Conservation (phyloP, 164 flowering plant species). For the Platanus orientalis region DNA sequence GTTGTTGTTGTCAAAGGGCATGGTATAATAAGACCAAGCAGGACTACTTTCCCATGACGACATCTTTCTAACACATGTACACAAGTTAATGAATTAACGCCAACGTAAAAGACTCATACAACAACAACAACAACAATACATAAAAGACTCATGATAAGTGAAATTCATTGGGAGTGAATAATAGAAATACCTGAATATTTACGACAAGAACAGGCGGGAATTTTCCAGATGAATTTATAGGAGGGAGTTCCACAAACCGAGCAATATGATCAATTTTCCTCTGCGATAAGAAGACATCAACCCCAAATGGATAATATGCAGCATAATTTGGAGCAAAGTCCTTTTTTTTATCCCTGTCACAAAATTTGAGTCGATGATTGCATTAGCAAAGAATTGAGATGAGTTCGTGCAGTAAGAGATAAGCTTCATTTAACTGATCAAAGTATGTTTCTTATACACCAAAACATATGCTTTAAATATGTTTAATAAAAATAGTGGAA, state of each 20-base stretch:
- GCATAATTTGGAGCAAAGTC: constrained; percentile 49
- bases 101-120: not conserved
- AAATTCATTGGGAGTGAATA: constrained; percentile 5
- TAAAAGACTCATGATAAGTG: not conserved
- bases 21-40: too few species aligned
- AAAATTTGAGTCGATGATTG: not conserved
- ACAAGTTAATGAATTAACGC: not conserved
- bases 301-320: constrained; percentile 61
- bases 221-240: constrained; percentile 28
- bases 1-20: too few species aligned
- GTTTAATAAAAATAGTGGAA: not conserved
- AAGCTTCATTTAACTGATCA: not conserved
- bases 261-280: constrained; percentile 55
- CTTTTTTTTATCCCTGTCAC: constrained; percentile 62
- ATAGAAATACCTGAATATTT: constrained; percentile 47
- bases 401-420: not conserved
- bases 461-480: too few species aligned
- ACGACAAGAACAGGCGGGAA: constrained; percentile 54
- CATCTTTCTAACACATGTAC: not conserved
- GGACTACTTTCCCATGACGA: not conserved
- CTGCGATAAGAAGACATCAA: constrained; percentile 46
- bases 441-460: not conserved
- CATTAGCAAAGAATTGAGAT: not conserved
- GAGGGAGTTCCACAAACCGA: constrained; percentile 58
- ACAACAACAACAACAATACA: not conserved